Percentiles rank a stretch among this genome's conserved stretches.
phyloP scores from a whole-genome alignment of 2,329 filamentous ascomycete genomes.

The Paecilomyces fulvus region DNA sequence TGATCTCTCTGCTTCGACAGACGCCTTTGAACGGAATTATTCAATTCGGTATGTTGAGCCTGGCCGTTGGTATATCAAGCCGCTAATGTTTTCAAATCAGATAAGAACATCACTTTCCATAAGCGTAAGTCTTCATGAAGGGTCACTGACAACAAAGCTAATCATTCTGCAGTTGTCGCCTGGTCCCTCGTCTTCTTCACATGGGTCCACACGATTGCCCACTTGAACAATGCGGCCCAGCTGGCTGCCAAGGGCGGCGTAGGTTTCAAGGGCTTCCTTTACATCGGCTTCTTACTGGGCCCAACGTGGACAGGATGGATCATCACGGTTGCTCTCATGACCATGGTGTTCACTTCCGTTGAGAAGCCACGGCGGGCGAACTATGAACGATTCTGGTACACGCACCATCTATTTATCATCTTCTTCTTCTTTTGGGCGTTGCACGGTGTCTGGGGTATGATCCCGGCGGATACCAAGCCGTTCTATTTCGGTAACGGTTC shows the following conservation, averaged over 20 bases:
- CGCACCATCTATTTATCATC: conserved; percentile 76
- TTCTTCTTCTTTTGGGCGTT: conserved; percentile 92
- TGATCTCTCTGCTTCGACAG: conserved; percentile 71
- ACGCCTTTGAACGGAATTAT: conserved; percentile 80
- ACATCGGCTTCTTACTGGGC: conserved; percentile 69
- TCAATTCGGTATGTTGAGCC: conserved; percentile 47
- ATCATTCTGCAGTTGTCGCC: conserved; percentile 46
- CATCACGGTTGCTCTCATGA: conserved; percentile 70
- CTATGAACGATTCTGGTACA: conserved; percentile 87
- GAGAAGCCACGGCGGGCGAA: conserved; percentile 72
- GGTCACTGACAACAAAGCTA: conserved; percentile 1
- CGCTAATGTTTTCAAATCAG: conserved; percentile 22
- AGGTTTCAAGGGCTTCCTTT: conserved; percentile 67
- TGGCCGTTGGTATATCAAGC: background rate
- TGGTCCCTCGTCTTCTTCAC: conserved; percentile 88
- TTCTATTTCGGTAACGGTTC: conserved; percentile 63
- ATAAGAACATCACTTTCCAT: conserved; percentile 85
- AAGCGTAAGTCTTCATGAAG: conserved; percentile 41
- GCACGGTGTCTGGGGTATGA: conserved; percentile 86
- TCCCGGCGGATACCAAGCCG: conserved; percentile 71
- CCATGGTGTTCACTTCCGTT: conserved; percentile 67
- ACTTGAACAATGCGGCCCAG: conserved; percentile 80
- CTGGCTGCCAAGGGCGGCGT: conserved; percentile 66
- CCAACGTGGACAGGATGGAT: conserved; percentile 82
- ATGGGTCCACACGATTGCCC: conserved; percentile 76